Conservation (phyloP, 1,284 basidiomycete species). For the Cryptococcus sp. region DNA sequence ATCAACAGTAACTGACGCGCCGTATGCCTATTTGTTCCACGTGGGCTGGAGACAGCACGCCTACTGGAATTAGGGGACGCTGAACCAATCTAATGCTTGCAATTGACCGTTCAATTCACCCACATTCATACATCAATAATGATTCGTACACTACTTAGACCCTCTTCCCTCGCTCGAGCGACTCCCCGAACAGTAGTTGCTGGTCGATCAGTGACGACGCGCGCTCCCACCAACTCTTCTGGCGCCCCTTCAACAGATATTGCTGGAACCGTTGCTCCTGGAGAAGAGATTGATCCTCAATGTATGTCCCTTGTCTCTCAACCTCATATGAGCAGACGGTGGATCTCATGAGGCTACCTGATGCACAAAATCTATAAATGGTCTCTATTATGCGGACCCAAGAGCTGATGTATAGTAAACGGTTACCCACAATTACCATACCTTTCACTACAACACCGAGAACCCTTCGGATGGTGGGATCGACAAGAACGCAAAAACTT, state of each 20-base stretch:
- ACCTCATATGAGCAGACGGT: too few species aligned
- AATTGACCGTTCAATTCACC: background rate
- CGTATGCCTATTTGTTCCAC: too few species aligned
- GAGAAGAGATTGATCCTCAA: slow-evolving; percentile 44
- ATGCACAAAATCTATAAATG: too few species aligned
- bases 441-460: slow-evolving; percentile 63
- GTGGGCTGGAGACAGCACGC: background rate
- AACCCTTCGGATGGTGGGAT: slow-evolving; percentile 77
- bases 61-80: background rate
- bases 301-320: slow-evolving; percentile 21
- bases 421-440: slow-evolving; percentile 74
- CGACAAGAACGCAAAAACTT: slow-evolving; percentile 74
- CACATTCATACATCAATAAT: background rate
- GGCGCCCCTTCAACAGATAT: slow-evolving; percentile 10
- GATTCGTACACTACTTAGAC: slow-evolving; percentile 1
- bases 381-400: too few species aligned
- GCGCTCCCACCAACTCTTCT: slow-evolving; percentile 14
- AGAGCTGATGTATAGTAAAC: slow-evolving; percentile 33
- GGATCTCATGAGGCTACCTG: too few species aligned
- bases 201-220: slow-evolving; percentile 13
- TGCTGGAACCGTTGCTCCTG: slow-evolving; percentile 19
- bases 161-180: background rate
- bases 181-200: slow-evolving; percentile 1
- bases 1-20: too few species aligned
- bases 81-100: background rate